Percentiles rank a stretch among this genome's conserved stretches.
These are phyloP conservation scores for Rubia tinctorum DNA, from an alignment of 305 asterid genomes.

Conservation along the genomic window DNA sequence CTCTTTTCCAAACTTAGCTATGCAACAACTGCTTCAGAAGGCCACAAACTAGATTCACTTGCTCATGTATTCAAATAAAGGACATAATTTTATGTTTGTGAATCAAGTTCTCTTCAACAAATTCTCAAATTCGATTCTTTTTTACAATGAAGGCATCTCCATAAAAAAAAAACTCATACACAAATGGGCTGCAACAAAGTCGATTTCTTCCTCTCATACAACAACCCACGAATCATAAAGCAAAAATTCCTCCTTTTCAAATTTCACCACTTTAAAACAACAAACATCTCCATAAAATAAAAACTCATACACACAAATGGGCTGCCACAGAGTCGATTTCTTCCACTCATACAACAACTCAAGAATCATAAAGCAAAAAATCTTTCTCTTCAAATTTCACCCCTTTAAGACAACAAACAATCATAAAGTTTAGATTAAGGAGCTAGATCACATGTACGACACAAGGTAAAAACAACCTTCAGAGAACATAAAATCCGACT, in stretches of 20 bases:
- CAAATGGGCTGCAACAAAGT: neutral
- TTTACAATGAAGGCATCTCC: neutral
- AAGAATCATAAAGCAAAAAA: neutral
- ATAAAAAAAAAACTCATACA: neutral
- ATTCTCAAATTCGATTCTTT: neutral
- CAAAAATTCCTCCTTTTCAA: neutral
- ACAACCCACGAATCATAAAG: neutral
- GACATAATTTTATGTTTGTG: neutral
- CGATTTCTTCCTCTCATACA: neutral
- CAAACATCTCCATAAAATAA: too few relatives aligned
- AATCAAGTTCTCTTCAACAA: neutral
- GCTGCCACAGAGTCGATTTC: neutral
- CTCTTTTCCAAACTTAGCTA: neutral
- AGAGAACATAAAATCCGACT: neutral
- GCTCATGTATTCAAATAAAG: neutral
- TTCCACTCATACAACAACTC: neutral
- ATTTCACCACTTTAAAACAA: too few relatives aligned
- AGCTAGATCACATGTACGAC: neutral
- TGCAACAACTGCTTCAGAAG: neutral
- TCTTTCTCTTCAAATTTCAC: too few relatives aligned
- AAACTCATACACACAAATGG: too few relatives aligned
- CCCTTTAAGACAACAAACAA: neutral
- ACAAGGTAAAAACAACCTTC: neutral
- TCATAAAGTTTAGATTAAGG: neutral
- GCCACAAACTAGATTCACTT: neutral